phyloP scores from a whole-genome alignment of 768 basidiomycete species.

The Rhizopogon salebrosus region DNA sequence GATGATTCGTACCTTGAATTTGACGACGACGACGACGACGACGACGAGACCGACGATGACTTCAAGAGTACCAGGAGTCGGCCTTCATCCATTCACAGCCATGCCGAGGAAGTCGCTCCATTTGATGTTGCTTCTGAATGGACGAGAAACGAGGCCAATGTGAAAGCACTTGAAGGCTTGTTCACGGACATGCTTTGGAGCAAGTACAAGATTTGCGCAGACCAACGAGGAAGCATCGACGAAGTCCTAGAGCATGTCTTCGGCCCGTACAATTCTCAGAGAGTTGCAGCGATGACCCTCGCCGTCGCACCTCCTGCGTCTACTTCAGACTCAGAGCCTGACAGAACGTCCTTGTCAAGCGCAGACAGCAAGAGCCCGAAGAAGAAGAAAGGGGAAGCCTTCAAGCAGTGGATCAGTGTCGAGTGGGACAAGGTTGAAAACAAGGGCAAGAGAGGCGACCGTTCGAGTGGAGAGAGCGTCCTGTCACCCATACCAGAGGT shows the following conservation, averaged over 20 bases:
- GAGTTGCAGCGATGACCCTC: conserved; percentile 45
- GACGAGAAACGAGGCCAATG: conserved; percentile 33
- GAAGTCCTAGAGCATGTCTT: conserved; percentile 44
- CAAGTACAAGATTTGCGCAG: conserved; percentile 48
- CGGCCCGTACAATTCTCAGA: conserved; percentile 39
- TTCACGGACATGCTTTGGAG: conserved; percentile 55
- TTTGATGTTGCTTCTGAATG: conserved; percentile 32
- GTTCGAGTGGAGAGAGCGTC: conserved; percentile 22
- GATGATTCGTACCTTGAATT: conserved; percentile 17
- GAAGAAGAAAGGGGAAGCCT: conserved; percentile 27
- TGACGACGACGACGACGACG: conserved; percentile 16
- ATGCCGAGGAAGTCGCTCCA: conserved; percentile 12
- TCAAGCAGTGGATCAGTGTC: conserved; percentile 31
- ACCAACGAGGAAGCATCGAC: conserved; percentile 46
- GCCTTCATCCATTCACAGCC: conserved; percentile 18
- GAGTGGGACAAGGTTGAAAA: conserved; percentile 30
- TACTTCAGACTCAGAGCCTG: conserved; percentile 8
- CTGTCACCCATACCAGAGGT: conserved; percentile 21
- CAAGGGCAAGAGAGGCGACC: conserved; percentile 21
- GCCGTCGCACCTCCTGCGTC: conserved; percentile 47
- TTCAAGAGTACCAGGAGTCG: conserved; percentile 26
- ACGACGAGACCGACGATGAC: conserved; percentile 23
- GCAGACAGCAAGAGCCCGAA: conserved; percentile 17
- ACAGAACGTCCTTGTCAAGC: conserved; percentile 17
- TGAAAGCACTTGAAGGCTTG: conserved; percentile 47